Evolutionary conservation across 148 eudicot genomes (phyloP), one percentile per base, ranked within the genome.

Genomic region (Beta vulgaris): DNA sequence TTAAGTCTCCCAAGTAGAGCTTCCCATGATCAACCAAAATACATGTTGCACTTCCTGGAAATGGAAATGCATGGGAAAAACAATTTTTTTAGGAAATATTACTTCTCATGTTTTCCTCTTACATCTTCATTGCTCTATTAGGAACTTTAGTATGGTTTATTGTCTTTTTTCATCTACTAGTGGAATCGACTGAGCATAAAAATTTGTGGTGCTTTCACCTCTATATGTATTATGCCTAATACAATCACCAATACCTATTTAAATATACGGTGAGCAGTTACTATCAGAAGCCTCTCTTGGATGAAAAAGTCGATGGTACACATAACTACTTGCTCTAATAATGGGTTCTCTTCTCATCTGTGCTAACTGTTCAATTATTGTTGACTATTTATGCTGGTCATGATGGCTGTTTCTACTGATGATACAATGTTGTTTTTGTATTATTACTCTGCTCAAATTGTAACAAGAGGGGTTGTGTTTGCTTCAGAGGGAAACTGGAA

Each of bases 401-500:
- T n/a, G n/a, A n/a, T 18, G 44, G 44, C 37, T 18, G 26, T 37
- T 18, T 39, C 34, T n/a, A n/a, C n/a, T 73, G 40, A 16, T 55
- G 43, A 37, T 60, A 43, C 42, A 32, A 9, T 76, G 21, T 43
- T 44, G 10, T n/a, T 46, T 29, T 43, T 58, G 9, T 32, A 26
- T 16, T 26, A 28, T 25, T 15, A 14, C 13, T 51, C 32, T 35
- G 19, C 10, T 71, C 29, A 61, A 36, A 18, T 69, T 51, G 28
- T 69, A 26, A 31, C 58, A 43, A 65, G 21, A 49, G 55, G 67
- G 62, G 37, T 78, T 55, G 75, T 57, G 37, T 43, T 42, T 63
- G 44, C 34, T 54, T 67, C 72, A 73, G 81, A 76, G 46, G 43
- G 23, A 28, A 29, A 73, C 21, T n/a, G 46, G 8, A 62, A 43